phyloP scores from a whole-genome alignment of 78 protist genomes.

The Polysphondylium violaceum region DNA sequence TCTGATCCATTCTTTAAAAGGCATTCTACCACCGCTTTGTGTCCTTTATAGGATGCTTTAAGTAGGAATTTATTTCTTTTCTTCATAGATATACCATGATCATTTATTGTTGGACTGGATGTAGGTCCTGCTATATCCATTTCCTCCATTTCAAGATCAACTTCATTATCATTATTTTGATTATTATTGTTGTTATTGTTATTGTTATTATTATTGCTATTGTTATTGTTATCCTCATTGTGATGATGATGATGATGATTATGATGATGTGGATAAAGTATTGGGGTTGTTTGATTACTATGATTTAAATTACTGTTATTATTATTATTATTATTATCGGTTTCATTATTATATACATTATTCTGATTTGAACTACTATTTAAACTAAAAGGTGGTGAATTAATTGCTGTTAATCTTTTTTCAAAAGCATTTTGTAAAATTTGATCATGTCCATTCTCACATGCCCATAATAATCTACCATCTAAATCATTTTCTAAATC shows the following conservation, averaged over 20 bases:
- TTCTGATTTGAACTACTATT: no score
- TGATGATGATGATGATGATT: neutral
- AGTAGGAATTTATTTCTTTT: conserved; percentile 65
- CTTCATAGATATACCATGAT: conserved; percentile 17
- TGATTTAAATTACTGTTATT: neutral
- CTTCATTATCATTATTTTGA: conserved; percentile 27
- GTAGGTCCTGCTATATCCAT: conserved; percentile 38
- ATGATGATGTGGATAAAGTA: neutral
- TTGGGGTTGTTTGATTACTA: no score
- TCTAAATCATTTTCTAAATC: conserved; percentile 50
- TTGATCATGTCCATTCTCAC: conserved; percentile 79
- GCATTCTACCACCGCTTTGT: conserved; percentile 52
- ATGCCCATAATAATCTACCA: conserved; percentile 63
- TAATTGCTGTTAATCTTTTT: conserved; percentile 18
- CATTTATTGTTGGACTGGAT: conserved; percentile 44
- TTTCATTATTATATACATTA: neutral
- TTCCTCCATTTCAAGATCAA: conserved; percentile 66
- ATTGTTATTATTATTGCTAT: neutral
- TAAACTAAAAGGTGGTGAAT: neutral
- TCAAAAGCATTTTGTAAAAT: conserved; percentile 46
- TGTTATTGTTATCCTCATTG: neutral
- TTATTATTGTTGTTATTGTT: neutral
- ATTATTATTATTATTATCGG: conserved; percentile 1
- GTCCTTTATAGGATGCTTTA: conserved; percentile 78
- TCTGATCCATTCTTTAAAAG: conserved; percentile 66